A percentile compares a stretch with the other conserved stretches of the same genome.
These are phyloP conservation scores for Grifola frondosa DNA, from an alignment of 1,284 basidiomycete species.

Conservation along the genomic window DNA sequence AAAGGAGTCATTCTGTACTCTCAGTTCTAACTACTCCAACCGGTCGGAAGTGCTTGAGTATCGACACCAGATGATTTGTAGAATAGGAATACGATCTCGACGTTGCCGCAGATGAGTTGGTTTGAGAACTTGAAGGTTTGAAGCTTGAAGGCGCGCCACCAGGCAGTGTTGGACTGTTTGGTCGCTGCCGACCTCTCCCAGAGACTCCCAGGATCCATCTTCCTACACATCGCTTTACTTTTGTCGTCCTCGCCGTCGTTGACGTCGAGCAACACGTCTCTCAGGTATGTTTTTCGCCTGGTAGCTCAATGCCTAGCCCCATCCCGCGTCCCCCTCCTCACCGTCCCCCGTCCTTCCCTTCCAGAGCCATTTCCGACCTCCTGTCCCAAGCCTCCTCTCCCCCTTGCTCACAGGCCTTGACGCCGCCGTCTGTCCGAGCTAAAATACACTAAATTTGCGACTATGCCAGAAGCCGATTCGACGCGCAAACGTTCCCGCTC, in stretches of 20 bases:
- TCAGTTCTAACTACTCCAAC: no score
- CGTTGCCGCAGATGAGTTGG: no score
- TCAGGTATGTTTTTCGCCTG: slow-evolving; percentile 29
- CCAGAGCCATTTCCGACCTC: slow-evolving; percentile 30
- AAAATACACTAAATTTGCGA: slow-evolving; percentile 44
- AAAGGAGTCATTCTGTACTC: no score
- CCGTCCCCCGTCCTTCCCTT: slow-evolving; percentile 32
- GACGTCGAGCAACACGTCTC: slow-evolving; percentile 10
- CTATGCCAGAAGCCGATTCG: slow-evolving; percentile 78
- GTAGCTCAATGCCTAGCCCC: slow-evolving; percentile 29
- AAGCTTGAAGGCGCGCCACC: no score
- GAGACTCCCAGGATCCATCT: no score
- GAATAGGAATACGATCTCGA: no score
- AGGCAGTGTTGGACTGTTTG: neutral
- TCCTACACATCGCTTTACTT: slow-evolving; percentile 2
- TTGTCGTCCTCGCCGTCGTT: slow-evolving; percentile 15
- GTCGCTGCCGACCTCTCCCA: no score
- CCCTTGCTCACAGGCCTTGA: slow-evolving; percentile 29
- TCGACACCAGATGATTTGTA: no score
- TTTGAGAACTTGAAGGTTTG: no score
- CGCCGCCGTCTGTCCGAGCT: slow-evolving; percentile 24
- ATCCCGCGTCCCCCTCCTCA: slow-evolving; percentile 36
- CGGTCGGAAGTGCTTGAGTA: no score
- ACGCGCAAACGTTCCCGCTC: slow-evolving; percentile 84
- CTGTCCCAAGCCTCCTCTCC: slow-evolving; percentile 29